phyloP scores from a whole-genome alignment of 2,329 filamentous ascomycete species.

The Teratosphaeria gauchensis region DNA sequence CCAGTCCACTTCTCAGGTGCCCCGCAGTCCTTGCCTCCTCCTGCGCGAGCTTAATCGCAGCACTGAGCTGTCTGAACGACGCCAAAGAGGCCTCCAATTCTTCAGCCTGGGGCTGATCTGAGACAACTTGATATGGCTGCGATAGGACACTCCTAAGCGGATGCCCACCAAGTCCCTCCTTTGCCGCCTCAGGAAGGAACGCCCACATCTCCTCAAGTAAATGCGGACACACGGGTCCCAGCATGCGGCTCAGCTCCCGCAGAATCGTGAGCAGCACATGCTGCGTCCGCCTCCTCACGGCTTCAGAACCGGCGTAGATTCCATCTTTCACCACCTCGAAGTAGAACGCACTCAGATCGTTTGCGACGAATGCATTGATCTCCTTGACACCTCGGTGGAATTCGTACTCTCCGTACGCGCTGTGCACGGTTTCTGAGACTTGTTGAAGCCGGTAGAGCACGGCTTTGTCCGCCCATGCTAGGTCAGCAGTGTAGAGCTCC shows the following conservation, averaged over 20 bases:
- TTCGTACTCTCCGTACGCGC: slow-evolving; percentile 61
- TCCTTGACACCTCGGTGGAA: slow-evolving; percentile 68
- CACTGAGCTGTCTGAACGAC: slow-evolving; percentile 41
- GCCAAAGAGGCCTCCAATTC: slow-evolving; percentile 40
- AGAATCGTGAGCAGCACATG: slow-evolving; percentile 54
- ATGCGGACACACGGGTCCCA: slow-evolving; percentile 71
- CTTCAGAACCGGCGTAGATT: slow-evolving; percentile 70
- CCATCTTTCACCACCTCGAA: slow-evolving; percentile 87
- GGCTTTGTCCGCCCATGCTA: slow-evolving; percentile 51
- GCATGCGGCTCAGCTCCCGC: slow-evolving; percentile 62
- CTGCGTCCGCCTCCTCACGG: slow-evolving; percentile 50
- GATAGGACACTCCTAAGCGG: slow-evolving; percentile 20
- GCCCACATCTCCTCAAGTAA: slow-evolving; percentile 86
- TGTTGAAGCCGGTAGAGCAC: slow-evolving; percentile 65
- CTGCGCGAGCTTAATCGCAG: slow-evolving; percentile 63
- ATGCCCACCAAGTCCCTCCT: slow-evolving; percentile 6
- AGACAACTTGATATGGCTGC: background rate
- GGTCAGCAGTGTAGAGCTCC: slow-evolving; percentile 20
- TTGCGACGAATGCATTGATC: slow-evolving; percentile 72
- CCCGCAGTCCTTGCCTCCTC: slow-evolving; percentile 65
- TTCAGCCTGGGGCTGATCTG: slow-evolving; percentile 5
- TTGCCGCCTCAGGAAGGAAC: slow-evolving; percentile 48
- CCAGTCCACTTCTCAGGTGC: slow-evolving; percentile 68
- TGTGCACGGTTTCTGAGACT: slow-evolving; percentile 54
- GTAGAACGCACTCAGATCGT: slow-evolving; percentile 85